A percentile compares a stretch with the other conserved stretches of the same genome.
Conservation (phyloP, 2,329 filamentous ascomycete genomes). For the Plenodomus biglobosus region DNA sequence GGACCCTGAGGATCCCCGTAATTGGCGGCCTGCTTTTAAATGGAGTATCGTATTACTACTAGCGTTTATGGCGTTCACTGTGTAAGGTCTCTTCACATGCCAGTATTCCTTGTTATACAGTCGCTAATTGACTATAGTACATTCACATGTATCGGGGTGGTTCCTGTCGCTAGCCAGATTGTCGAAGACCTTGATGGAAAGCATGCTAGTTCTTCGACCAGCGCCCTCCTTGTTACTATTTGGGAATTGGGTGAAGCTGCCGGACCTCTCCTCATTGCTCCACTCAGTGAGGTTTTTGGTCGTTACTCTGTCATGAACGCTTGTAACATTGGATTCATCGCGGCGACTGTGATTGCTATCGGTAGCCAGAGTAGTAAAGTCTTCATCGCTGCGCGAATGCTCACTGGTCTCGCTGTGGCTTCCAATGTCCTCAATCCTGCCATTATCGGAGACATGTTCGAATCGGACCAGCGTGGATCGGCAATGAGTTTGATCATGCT, state of each 20-base stretch:
- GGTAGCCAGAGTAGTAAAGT: conserved; percentile 42
- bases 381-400: conserved; percentile 48
- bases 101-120: background rate
- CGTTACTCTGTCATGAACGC: conserved; percentile 38
- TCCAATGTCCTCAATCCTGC: conserved; percentile 63
- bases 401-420: conserved; percentile 50
- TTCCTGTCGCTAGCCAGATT: conserved; percentile 37
- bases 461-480: conserved; percentile 58
- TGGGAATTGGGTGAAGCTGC: conserved; percentile 43
- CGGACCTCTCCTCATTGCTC: conserved; percentile 39
- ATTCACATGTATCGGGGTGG: conserved; percentile 44
- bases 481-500: conserved; percentile 61
- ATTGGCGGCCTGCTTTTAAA: conserved; percentile 37
- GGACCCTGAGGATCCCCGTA: conserved; percentile 34
- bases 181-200: conserved; percentile 35
- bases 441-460: conserved; percentile 65
- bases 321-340: conserved; percentile 51
- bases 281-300: conserved; percentile 38
- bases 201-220: conserved; percentile 25
- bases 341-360: conserved; percentile 45
- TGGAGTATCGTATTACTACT: conserved; percentile 39
- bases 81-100: conserved; percentile 22
- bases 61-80: conserved; percentile 39
- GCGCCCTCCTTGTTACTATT: conserved; percentile 39
- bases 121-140: conserved; percentile 23